These are phyloP conservation scores for Plantago elongata DNA, from an alignment of 257 asterid species.

Conservation along the genomic window DNA sequence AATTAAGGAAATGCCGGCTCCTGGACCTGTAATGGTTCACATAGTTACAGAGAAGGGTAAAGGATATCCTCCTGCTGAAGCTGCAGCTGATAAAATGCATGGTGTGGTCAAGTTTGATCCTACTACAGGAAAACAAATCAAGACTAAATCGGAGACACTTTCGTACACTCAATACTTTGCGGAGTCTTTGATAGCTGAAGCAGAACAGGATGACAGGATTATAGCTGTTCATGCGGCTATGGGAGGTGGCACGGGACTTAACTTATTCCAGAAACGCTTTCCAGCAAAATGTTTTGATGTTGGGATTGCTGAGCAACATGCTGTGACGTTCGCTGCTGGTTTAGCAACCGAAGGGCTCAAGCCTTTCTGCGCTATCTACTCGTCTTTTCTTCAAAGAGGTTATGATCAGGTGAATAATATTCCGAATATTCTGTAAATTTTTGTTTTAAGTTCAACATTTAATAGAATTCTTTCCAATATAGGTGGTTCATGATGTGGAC, in stretches of 20 bases:
- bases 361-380: conserved; percentile 65
- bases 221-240: conserved; percentile 78
- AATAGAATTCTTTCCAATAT: neutral
- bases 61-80: conserved; percentile 68
- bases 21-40: conserved; percentile 59
- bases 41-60: conserved; percentile 55
- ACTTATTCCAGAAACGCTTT: conserved; percentile 46
- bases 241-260: conserved; percentile 79
- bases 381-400: conserved; percentile 66
- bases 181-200: conserved; percentile 47
- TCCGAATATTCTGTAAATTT: too few relatives aligned
- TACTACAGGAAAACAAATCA: conserved; percentile 44
- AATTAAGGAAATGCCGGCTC: conserved; percentile 49
- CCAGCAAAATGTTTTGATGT: conserved; percentile 59
- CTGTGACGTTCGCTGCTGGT: conserved; percentile 72
- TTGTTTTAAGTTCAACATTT: neutral
- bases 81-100: conserved; percentile 58
- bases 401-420: conserved; percentile 46
- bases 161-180: conserved; percentile 64
- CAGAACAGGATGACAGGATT: conserved; percentile 44
- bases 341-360: conserved; percentile 62
- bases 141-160: conserved; percentile 28
- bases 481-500: conserved; percentile 75
- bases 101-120: conserved; percentile 70
- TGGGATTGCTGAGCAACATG: conserved; percentile 70